Evolutionary conservation across 2,329 filamentous ascomycete genomes (phyloP), one percentile per base, ranked within the genome.

Genomic region (Hypoxylon sp.): DNA sequence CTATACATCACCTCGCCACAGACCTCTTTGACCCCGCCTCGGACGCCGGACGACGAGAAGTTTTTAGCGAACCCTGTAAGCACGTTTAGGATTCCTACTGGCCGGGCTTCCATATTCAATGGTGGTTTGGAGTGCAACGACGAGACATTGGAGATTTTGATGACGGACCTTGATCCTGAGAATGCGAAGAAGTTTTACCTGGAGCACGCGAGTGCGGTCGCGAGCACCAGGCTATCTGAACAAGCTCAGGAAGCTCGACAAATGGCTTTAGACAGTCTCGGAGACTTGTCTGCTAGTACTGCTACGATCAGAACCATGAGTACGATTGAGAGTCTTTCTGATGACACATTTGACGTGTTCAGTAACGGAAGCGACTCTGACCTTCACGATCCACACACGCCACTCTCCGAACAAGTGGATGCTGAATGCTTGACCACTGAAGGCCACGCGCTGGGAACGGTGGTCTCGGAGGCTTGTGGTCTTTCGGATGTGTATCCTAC

Each of bases 1-100:
- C 85, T 99, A 62, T 99, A 99, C 83, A 91, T 98, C 76, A 98
- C 96, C 11, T 93, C 93, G 57, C 95, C 96, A 17, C 91, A 92
- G 79, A 91, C 89, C 53, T 85, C 88, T 60, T 85, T 97, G 72
- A 97, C 95, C 0, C 94, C 95, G 4, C 95, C 95, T 63, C 86
- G 90, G 31, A 97, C 92, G 10, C 95, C 95, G 5, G 84, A 88
- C 50, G 80, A 81, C 53, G 82, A 88, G 57, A 83, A 84, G 69
- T 72, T 51, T 46, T 61, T 69, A 59, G 76, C 61, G 73, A 77
- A 61, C 66, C 79, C 76, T 31, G 77, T 56, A 31, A 87, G 75
- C 86, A 84, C 74, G 78, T 89, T 77, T 85, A 92, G 78, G 79
- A 89, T 85, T 75, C 88, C 83, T 58, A 88, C 85, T 8, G 84